A percentile compares a stretch with the other conserved stretches of the same genome.
phyloP scores from a whole-genome alignment of 305 asterid species.

The Withania somnifera region DNA sequence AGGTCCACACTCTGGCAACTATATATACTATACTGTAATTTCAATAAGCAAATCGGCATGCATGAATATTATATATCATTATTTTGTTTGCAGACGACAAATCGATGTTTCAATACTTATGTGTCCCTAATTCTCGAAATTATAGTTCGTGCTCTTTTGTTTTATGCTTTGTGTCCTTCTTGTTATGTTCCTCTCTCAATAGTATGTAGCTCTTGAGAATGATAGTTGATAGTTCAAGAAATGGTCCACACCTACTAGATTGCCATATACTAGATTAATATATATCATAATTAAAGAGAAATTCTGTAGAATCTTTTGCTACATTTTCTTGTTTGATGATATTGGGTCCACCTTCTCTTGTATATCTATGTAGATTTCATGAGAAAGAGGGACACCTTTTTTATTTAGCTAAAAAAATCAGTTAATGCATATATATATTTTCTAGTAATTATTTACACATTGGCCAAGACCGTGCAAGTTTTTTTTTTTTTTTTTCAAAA shows the following conservation, averaged over 20 bases:
- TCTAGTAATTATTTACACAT: too few species aligned
- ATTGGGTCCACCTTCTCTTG: background rate
- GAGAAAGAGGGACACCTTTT: background rate
- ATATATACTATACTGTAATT: background rate
- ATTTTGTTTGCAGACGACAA: constrained; percentile 26
- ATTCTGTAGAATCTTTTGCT: background rate
- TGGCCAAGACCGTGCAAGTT: too few species aligned
- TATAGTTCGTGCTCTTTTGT: background rate
- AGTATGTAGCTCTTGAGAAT: background rate
- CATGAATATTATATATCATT: background rate
- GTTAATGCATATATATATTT: too few species aligned
- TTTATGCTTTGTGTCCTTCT: background rate
- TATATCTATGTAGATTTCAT: background rate
- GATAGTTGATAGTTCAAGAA: background rate
- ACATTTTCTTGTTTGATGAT: background rate
- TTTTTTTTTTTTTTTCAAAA: too few species aligned
- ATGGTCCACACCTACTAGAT: background rate
- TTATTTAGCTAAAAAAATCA: too few species aligned
- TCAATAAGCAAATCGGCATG: background rate
- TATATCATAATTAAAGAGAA: background rate
- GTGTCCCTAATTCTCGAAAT: constrained; percentile 5
- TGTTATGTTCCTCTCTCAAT: background rate
- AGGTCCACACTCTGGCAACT: background rate
- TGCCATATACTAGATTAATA: background rate
- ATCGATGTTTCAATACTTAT: constrained; percentile 15